phyloP scores from a whole-genome alignment of 164 flowering plant species.

The Annona squamosa region DNA sequence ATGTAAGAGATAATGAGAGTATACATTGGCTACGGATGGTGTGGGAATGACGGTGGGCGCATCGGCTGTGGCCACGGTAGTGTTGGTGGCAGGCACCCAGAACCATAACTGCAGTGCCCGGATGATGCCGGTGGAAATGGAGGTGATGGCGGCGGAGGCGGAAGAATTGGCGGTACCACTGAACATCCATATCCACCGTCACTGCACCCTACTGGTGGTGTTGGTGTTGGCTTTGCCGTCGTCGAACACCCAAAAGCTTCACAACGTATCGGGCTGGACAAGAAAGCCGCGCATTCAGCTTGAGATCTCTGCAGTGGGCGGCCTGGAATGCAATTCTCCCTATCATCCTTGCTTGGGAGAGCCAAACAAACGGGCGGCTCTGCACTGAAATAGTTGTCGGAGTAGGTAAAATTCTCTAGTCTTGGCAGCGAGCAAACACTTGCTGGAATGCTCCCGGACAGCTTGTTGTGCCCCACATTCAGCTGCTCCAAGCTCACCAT shows the following conservation, averaged over 20 bases:
- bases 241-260: slow-evolving; percentile 1
- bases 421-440: slow-evolving; percentile 46
- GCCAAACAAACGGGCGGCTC: slow-evolving; percentile 42
- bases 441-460: slow-evolving; percentile 57
- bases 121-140: slow-evolving; percentile 21
- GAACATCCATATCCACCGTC: no score
- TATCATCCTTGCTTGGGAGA: slow-evolving; percentile 24
- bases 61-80: background rate
- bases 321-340: slow-evolving; percentile 48
- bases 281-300: slow-evolving; percentile 37
- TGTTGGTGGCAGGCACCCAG: background rate
- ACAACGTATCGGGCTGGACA: slow-evolving; percentile 49
- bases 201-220: slow-evolving; percentile 1
- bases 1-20: no score
- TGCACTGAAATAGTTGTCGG: slow-evolving; percentile 57
- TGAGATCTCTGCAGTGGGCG: slow-evolving; percentile 36
- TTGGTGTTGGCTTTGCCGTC: background rate
- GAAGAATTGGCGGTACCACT: slow-evolving; percentile 6
- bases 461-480: slow-evolving; percentile 55
- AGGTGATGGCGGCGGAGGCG: slow-evolving; percentile 22
- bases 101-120: background rate
- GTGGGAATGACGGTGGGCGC: background rate
- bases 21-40: background rate
- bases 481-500: slow-evolving; percentile 69
- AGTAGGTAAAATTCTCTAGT: slow-evolving; percentile 59